A percentile compares a stretch with the other conserved stretches of the same genome.
These are phyloP conservation scores for Phialophora tarda DNA, from an alignment of 2,329 filamentous ascomycete genomes.

Conservation along the genomic window DNA sequence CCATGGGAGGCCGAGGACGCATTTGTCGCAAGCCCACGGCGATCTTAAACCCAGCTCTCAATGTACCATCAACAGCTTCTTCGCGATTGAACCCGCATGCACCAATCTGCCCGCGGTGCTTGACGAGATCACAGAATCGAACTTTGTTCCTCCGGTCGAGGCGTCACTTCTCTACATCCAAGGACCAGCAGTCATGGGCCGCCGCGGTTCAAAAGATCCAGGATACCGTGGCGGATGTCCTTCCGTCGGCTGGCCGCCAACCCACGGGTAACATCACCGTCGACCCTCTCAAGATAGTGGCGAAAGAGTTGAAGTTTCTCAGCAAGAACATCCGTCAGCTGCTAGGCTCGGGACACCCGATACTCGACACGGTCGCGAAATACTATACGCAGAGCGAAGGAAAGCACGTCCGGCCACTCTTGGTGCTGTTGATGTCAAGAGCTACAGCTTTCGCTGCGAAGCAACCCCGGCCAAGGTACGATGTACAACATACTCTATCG, in stretches of 20 bases:
- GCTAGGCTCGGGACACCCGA: constrained; percentile 92
- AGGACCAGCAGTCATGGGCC: constrained; percentile 43
- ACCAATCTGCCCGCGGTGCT: constrained; percentile 32
- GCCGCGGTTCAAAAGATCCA: constrained; percentile 60
- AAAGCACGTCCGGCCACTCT: constrained; percentile 92
- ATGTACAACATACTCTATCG: constrained; percentile 40
- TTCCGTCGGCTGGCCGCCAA: constrained; percentile 43
- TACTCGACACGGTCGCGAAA: constrained; percentile 92
- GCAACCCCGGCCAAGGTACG: constrained; percentile 55
- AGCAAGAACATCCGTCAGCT: constrained; percentile 92
- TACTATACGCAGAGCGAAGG: constrained; percentile 98
- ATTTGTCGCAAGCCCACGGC: constrained; percentile 20
- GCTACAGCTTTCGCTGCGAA: constrained; percentile 84
- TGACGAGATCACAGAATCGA: constrained; percentile 26
- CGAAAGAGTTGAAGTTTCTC: constrained; percentile 95
- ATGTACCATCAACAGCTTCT: constrained; percentile 17
- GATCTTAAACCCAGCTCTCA: constrained; percentile 20
- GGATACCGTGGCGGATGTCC: constrained; percentile 51
- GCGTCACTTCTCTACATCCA: constrained; percentile 31
- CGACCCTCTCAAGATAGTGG: constrained; percentile 86
- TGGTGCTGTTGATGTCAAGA: constrained; percentile 94
- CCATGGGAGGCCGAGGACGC: constrained; percentile 29
- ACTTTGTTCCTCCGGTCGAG: constrained; percentile 9
- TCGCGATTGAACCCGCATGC: constrained; percentile 8
- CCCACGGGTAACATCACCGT: constrained; percentile 68